Percentiles rank a stretch among this genome's conserved stretches.
phyloP scores from a whole-genome alignment of 2,329 filamentous ascomycete genomes.

The Exophiala xenobiotica region DNA sequence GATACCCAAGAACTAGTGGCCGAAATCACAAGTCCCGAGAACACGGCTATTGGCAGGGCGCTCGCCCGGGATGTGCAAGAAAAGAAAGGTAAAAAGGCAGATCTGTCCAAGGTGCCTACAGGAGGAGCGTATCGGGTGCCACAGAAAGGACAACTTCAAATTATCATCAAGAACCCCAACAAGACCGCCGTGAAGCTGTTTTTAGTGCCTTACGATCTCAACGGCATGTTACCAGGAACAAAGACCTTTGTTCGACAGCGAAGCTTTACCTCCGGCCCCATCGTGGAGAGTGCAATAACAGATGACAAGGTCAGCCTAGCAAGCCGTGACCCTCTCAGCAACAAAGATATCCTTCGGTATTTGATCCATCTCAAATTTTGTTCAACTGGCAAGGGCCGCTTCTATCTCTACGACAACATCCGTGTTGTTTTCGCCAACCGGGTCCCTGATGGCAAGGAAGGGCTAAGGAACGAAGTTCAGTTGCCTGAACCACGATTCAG shows the following conservation, averaged over 20 bases:
- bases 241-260: constrained; percentile 96
- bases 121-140: constrained; percentile 93
- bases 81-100: constrained; percentile 60
- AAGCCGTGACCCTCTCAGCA: constrained; percentile 46
- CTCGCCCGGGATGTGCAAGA: constrained; percentile 49
- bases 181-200: constrained; percentile 98
- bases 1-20: constrained; percentile 15
- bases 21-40: constrained; percentile 21
- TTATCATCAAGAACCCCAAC: constrained; percentile 97
- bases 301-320: constrained; percentile 53
- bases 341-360: constrained; percentile 76
- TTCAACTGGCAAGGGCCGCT: constrained; percentile 76
- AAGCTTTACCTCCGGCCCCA: constrained; percentile 83
- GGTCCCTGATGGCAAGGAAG: constrained; percentile 93
- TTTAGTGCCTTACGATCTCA: constrained; percentile 85
- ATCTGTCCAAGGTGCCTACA: constrained; percentile 66
- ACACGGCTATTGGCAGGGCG: constrained; percentile 28
- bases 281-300: constrained; percentile 68
- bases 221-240: constrained; percentile 87
- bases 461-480: constrained; percentile 83
- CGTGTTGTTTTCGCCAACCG: constrained; percentile 95
- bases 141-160: constrained; percentile 88
- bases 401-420: constrained; percentile 87
- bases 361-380: constrained; percentile 92
- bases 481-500: constrained; percentile 84